Percentiles rank a stretch among this genome's conserved stretches.
These are phyloP conservation scores for Penicillium alfredii DNA, from an alignment of 495 filamentous ascomycete species.

Conservation along the genomic window DNA sequence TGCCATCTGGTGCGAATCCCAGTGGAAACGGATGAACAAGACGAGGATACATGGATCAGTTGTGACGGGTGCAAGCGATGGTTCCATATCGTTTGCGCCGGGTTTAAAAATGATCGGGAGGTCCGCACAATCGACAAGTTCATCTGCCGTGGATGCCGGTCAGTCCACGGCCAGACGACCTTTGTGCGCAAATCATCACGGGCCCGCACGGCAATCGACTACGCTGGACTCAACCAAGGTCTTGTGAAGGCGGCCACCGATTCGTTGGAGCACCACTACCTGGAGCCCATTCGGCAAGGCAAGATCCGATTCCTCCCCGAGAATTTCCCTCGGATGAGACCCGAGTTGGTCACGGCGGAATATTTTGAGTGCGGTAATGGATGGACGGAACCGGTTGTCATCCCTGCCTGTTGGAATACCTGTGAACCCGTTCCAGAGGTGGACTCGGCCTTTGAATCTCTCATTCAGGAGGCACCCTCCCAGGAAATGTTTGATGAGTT, in stretches of 20 bases:
- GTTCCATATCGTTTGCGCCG: conserved; percentile 70
- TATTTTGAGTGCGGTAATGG: conserved; percentile 60
- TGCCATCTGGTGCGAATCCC: conserved; percentile 47
- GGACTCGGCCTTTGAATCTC: conserved; percentile 23
- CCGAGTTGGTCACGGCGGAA: conserved; percentile 61
- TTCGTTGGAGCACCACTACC: conserved; percentile 66
- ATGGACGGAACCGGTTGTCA: conserved; percentile 67
- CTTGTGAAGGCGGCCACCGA: conserved; percentile 64
- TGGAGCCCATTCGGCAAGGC: conserved; percentile 64
- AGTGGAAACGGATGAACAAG: conserved; percentile 40
- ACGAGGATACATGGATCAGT: conserved; percentile 61
- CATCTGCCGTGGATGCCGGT: conserved; percentile 56
- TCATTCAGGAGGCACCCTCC: conserved; percentile 32
- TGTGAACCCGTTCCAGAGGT: conserved; percentile 32
- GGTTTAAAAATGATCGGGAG: conserved; percentile 63
- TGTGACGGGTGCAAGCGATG: conserved; percentile 72
- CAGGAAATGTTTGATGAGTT: conserved; percentile 46
- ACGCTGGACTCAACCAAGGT: conserved; percentile 69
- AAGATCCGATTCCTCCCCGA: conserved; percentile 58
- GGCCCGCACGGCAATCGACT: conserved; percentile 67
- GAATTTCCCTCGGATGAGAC: conserved; percentile 59
- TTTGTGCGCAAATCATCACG: conserved; percentile 58
- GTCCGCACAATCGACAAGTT: conserved; percentile 68
- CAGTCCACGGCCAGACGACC: conserved; percentile 58
- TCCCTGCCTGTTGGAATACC: conserved; percentile 63